A percentile compares a stretch with the other conserved stretches of the same genome.
These are phyloP conservation scores for Pythium oligandrum DNA, from an alignment of 352 stramenopile species.

Conservation along the genomic window DNA sequence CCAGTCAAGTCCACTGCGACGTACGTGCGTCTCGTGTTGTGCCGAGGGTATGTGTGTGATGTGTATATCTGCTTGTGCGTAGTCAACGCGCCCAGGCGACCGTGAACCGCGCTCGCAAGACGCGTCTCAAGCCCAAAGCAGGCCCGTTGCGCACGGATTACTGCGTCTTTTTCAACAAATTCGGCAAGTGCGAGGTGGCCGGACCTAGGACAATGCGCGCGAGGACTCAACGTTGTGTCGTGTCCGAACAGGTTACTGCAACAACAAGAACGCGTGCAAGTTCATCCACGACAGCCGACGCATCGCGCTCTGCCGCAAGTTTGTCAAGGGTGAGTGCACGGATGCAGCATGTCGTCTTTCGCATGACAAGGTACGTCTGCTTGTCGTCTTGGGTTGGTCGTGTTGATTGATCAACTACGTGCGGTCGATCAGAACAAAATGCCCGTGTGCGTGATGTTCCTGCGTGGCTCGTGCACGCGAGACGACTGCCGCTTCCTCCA, in stretches of 20 bases:
- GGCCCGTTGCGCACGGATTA: conserved; percentile 58
- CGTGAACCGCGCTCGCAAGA: conserved; percentile 40
- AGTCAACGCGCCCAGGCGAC: conserved; percentile 44
- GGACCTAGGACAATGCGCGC: neutral
- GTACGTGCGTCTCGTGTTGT: no score
- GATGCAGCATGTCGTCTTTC: conserved; percentile 62
- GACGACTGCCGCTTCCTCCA: conserved; percentile 77
- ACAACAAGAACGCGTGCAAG: conserved; percentile 71
- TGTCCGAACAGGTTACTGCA: conserved; percentile 59
- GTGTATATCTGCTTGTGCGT: neutral
- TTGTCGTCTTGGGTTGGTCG: neutral
- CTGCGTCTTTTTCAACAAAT: conserved; percentile 81
- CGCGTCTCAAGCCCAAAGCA: conserved; percentile 28
- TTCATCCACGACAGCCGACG: conserved; percentile 83
- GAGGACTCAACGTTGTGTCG: neutral
- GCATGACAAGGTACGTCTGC: conserved; percentile 58
- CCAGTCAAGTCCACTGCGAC: no score
- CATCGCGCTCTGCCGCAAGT: conserved; percentile 78
- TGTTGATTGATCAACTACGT: conserved; percentile 9
- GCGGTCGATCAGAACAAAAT: conserved; percentile 60
- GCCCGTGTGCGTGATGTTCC: conserved; percentile 75
- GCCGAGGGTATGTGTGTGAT: neutral
- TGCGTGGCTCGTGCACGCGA: conserved; percentile 63
- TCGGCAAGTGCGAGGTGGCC: conserved; percentile 38
- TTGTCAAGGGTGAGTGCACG: conserved; percentile 58